Percentiles rank a stretch among this genome's conserved stretches.
Evolutionary conservation across 1,139 yeast genomes (phyloP).

Genomic region (Blastobotrys persicus): DNA sequence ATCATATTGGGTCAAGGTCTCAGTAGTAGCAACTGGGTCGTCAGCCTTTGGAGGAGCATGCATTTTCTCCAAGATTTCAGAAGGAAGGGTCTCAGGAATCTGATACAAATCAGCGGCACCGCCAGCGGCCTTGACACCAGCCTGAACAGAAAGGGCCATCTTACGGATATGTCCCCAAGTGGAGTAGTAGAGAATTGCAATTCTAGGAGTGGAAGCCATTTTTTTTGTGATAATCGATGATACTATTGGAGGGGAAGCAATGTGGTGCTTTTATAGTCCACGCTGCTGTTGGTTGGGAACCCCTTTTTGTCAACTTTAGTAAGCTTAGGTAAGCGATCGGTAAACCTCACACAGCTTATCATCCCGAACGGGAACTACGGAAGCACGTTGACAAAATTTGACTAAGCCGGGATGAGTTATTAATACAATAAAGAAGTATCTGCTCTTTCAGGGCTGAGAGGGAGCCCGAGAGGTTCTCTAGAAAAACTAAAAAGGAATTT

Average conservation of each 20-base stretch:
- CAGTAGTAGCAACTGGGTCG: constrained; percentile 52
- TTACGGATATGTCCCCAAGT: constrained; percentile 59
- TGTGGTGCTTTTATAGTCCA: background rate
- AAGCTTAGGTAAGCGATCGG: too few species aligned
- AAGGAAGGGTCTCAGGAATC: constrained; percentile 57
- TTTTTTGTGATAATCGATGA: background rate
- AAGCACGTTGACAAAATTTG: too few species aligned
- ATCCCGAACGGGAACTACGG: too few species aligned
- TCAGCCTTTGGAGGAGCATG: constrained; percentile 52
- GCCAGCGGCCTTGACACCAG: constrained; percentile 59
- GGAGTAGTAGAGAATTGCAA: constrained; percentile 53
- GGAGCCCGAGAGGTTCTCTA: too few species aligned
- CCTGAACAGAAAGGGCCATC: constrained; percentile 54
- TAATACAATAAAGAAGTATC: too few species aligned
- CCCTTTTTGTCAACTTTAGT: too few species aligned
- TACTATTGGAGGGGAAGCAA: background rate
- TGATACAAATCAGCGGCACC: constrained; percentile 59
- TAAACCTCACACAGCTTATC: too few species aligned
- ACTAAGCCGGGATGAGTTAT: too few species aligned
- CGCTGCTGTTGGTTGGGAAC: too few species aligned
- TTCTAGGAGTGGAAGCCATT: constrained; percentile 2
- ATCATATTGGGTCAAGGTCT: constrained; percentile 53
- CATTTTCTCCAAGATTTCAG: constrained; percentile 47
- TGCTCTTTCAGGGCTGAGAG: too few species aligned
- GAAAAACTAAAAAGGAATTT: too few species aligned